Evolutionary conservation across 129 eudicot genomes (phyloP).

Genomic region (Flaveria sonorensis): DNA sequence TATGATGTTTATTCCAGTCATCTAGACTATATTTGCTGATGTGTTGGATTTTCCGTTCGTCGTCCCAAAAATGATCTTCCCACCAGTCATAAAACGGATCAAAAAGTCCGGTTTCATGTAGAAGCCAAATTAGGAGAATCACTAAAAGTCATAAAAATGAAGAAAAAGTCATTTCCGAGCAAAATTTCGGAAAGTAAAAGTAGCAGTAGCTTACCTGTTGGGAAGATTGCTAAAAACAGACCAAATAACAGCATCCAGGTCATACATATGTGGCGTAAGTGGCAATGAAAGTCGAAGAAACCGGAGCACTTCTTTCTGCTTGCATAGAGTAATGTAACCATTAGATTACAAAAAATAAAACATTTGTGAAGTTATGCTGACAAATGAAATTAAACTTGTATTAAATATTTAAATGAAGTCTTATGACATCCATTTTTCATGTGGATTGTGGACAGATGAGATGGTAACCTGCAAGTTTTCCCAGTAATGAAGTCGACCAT

Average conservation of each 20-base stretch:
- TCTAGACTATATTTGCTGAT: slow-evolving; percentile 25
- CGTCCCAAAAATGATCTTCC: slow-evolving; percentile 67
- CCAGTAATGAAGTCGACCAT: slow-evolving; percentile 82
- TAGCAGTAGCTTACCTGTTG: slow-evolving; percentile 56
- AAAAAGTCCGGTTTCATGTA: slow-evolving; percentile 83
- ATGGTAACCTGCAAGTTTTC: slow-evolving; percentile 70
- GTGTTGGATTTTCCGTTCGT: slow-evolving; percentile 35
- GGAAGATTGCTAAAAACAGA: slow-evolving; percentile 66
- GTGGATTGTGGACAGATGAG: background rate
- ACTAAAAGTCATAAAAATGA: slow-evolving; percentile 47
- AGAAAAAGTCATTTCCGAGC: background rate
- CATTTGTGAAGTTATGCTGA: background rate
- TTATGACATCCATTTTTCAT: background rate
- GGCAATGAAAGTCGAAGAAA: slow-evolving; percentile 79
- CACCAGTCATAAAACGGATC: slow-evolving; percentile 95
- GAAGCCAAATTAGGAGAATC: slow-evolving; percentile 74
- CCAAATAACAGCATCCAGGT: slow-evolving; percentile 87
- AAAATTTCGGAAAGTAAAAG: background rate
- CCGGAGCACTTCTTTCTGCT: slow-evolving; percentile 71
- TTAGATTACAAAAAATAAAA: slow-evolving; percentile 4
- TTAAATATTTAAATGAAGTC: background rate
- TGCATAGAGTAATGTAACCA: slow-evolving; percentile 19
- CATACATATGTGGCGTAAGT: slow-evolving; percentile 80
- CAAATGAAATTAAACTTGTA: background rate
- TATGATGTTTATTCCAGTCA: slow-evolving; percentile 30